A percentile compares a stretch with the other conserved stretches of the same genome.
phyloP scores from a whole-genome alignment of 2,329 filamentous ascomycete genomes.

The Xylariomycetidae sp. region DNA sequence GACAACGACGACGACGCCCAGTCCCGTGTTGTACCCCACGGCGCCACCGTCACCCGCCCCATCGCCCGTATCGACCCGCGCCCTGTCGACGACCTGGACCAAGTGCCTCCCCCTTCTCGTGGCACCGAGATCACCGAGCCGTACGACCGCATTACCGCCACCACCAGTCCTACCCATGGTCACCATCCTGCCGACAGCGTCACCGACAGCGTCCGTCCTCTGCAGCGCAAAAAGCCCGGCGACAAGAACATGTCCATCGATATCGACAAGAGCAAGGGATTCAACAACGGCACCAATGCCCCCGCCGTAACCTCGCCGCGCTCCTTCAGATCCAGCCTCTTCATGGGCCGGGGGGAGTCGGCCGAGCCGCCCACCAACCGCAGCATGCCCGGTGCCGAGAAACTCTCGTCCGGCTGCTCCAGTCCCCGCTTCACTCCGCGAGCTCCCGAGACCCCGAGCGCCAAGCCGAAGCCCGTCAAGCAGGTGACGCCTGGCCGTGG shows the following conservation, averaged over 20 bases:
- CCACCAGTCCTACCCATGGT: slow-evolving; percentile 64
- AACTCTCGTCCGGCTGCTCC: slow-evolving; percentile 74
- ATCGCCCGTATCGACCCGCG: slow-evolving; percentile 28
- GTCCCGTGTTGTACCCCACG: slow-evolving; percentile 49
- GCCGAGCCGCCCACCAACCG: slow-evolving; percentile 44
- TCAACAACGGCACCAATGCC: slow-evolving; percentile 44
- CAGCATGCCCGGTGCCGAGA: slow-evolving; percentile 65
- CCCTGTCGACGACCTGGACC: slow-evolving; percentile 40
- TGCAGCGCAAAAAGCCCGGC: slow-evolving; percentile 48
- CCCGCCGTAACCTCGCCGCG: slow-evolving; percentile 64
- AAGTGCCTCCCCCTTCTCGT: slow-evolving; percentile 61
- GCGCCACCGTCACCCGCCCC: slow-evolving; percentile 42
- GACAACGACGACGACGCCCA: slow-evolving; percentile 31
- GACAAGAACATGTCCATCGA: slow-evolving; percentile 48
- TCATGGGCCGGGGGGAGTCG: slow-evolving; percentile 52
- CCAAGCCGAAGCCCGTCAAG: slow-evolving; percentile 20
- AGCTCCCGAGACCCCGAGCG: slow-evolving; percentile 16
- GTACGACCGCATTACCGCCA: slow-evolving; percentile 64
- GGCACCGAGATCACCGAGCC: slow-evolving; percentile 77
- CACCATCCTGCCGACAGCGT: slow-evolving; percentile 55
- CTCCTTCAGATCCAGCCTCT: slow-evolving; percentile 72
- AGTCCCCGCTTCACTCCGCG: slow-evolving; percentile 55
- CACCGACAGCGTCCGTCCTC: slow-evolving; percentile 71
- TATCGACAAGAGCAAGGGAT: slow-evolving; percentile 51
- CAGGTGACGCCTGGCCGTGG: slow-evolving; percentile 42